phyloP scores from a whole-genome alignment of 345 rosid species.

The Gossypium australe region DNA sequence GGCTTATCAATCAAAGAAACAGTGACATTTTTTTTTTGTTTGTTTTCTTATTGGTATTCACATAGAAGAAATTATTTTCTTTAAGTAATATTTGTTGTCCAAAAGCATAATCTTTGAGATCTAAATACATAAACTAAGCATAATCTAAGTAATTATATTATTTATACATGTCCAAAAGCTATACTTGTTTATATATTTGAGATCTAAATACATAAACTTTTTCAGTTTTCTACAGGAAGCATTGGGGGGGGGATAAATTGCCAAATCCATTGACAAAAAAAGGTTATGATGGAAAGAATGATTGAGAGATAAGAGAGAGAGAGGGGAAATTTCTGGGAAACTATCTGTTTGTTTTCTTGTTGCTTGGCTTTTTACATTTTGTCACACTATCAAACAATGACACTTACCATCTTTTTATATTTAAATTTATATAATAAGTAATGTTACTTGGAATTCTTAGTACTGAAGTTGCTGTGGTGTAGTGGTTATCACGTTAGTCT shows the following conservation, averaged over 20 bases:
- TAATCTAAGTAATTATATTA: neutral
- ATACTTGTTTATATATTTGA: neutral
- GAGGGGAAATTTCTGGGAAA: constrained; percentile 20
- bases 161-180: neutral
- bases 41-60: neutral
- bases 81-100: neutral
- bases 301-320: neutral
- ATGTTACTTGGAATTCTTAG: fast-evolving
- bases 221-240: neutral
- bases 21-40: neutral
- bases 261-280: neutral
- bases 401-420: too few species aligned
- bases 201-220: neutral
- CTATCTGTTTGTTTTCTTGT: neutral
- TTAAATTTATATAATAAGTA: too few species aligned
- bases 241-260: neutral
- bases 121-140: neutral
- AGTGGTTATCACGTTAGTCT: constrained; percentile 42
- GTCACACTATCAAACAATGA: neutral
- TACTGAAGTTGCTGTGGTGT: constrained; percentile 24
- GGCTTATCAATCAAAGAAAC: constrained; percentile 3
- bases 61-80: neutral
- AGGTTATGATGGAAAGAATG: neutral
- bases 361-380: constrained; percentile 11
- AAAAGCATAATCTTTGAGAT: too few species aligned